Base-by-base conservation (phyloP, 73 alveolate genomes). In the Paramecium biaurelia region DNA sequence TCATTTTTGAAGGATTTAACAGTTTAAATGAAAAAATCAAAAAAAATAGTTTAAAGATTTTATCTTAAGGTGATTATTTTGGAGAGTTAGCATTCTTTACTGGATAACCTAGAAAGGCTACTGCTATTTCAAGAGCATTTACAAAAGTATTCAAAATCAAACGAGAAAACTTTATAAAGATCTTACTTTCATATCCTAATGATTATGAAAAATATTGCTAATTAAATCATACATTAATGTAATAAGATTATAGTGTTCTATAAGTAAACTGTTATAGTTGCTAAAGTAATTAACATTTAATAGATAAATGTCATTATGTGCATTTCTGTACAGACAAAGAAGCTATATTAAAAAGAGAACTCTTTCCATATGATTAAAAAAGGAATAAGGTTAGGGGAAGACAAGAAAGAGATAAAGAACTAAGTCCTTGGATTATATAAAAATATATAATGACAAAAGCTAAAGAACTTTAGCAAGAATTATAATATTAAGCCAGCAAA, bases 81-180 rank as follows among this genome's bases (percentile, higher is more conserved):
- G 99, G 99, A 7, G 98, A 96, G 43, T 94, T 94, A 18, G 97
- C 96, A 21, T 96, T 96, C 68, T 95, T 96, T 87, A 92, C 98
- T 30, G 98, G 95, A 21, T 76, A 90, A 70, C 96, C 96, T 5
- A 93, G 98, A 63, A 92, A 92, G 76, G 93, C 97, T 0, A 94
- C 97, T 5, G 98, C 97, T 3, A 93, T 93, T 49, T 67, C 98
- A 8, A 53, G 95, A 70, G 99, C 93, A 59, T 97, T 93, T 85
- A 95, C 96, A 49, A 96, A 95, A 12, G 93, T 89, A 37, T 85
- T 95, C 42, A 95, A 85, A 35, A 85, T 96, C 11, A 74, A 93
- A 30, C 42, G 92, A 59, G 97, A 96, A 32, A 57, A 57, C 12
- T 94, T 96, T 56, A 35, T 70, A 9, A 41, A 74, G 30, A 85